Evolutionary conservation across 2,329 filamentous ascomycete genomes (phyloP).

Genomic region (Fusarium ramigenum): DNA sequence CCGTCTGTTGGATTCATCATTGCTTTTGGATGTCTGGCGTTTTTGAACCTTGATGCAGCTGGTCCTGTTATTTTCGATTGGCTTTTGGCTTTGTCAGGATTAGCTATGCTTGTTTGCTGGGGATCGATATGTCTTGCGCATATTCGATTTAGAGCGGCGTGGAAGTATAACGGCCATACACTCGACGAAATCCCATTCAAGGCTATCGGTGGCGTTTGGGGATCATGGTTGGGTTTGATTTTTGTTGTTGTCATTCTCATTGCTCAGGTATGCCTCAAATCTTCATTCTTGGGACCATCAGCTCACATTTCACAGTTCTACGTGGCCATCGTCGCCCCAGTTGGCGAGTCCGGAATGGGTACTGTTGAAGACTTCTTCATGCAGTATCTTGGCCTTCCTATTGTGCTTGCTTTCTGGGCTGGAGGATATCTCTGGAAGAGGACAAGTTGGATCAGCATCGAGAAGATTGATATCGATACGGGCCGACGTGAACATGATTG

Average conservation of each 20-base stretch:
- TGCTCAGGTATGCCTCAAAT: constrained; percentile 53
- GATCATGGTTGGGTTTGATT: constrained; percentile 71
- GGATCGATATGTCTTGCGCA: constrained; percentile 69
- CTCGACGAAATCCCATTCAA: constrained; percentile 72
- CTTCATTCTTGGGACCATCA: rapidly evolving
- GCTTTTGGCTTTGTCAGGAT: constrained; percentile 70
- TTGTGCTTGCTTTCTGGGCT: constrained; percentile 64
- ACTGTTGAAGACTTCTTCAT: constrained; percentile 63
- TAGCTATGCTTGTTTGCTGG: constrained; percentile 72
- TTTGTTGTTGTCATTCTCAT: constrained; percentile 64
- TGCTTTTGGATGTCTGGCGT: constrained; percentile 58
- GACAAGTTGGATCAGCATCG: constrained; percentile 64
- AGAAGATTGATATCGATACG: constrained; percentile 73
- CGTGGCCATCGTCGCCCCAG: constrained; percentile 58
- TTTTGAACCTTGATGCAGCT: constrained; percentile 54
- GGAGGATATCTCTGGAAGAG: constrained; percentile 72
- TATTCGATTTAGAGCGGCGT: constrained; percentile 72
- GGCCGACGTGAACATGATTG: constrained; percentile 72
- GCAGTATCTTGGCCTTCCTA: constrained; percentile 61
- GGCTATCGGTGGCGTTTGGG: constrained; percentile 66
- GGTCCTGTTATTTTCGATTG: constrained; percentile 68
- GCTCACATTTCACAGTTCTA: constrained; percentile 20
- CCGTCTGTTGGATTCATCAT: constrained; percentile 56
- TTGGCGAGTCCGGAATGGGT: constrained; percentile 45
- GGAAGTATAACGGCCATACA: constrained; percentile 65